Percentiles rank a stretch among this genome's conserved stretches.
These are phyloP conservation scores for Boletus barrowsii DNA, from an alignment of 768 basidiomycete genomes.

Conservation along the genomic window DNA sequence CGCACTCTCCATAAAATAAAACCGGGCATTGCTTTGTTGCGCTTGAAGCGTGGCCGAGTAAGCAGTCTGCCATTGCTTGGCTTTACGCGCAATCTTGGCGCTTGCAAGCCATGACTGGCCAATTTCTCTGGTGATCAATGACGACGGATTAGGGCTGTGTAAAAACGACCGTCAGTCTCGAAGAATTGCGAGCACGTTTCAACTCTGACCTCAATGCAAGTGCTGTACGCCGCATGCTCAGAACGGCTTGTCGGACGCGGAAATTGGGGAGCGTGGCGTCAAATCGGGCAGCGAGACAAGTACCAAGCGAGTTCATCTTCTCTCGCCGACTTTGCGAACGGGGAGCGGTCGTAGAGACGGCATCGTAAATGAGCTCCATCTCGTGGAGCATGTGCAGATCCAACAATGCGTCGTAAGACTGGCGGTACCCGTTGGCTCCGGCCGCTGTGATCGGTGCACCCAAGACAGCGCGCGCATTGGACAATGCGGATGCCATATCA, in stretches of 20 bases:
- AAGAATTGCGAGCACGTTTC: neutral
- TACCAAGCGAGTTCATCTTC: conserved; percentile 37
- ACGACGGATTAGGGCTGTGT: conserved; percentile 24
- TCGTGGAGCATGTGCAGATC: conserved; percentile 87
- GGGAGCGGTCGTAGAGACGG: conserved; percentile 38
- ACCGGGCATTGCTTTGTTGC: conserved; percentile 63
- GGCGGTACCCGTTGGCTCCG: conserved; percentile 75
- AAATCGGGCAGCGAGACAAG: conserved; percentile 60
- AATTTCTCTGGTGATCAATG: conserved; percentile 54
- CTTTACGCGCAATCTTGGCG: conserved; percentile 95
- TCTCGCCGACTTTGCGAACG: conserved; percentile 38
- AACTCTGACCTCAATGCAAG: conserved; percentile 64
- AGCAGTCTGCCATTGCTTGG: conserved; percentile 93
- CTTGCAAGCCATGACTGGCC: conserved; percentile 88
- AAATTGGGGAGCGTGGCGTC: conserved; percentile 83
- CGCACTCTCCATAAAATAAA: conserved; percentile 86
- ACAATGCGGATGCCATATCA: conserved; percentile 48
- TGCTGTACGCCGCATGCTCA: conserved; percentile 87
- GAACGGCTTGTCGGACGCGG: conserved; percentile 79
- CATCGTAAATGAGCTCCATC: conserved; percentile 62
- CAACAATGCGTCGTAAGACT: conserved; percentile 83
- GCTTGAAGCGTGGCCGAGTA: conserved; percentile 96
- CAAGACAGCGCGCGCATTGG: conserved; percentile 64
- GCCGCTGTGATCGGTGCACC: conserved; percentile 82
- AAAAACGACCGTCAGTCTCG: conserved; percentile 9